phyloP scores from a whole-genome alignment of 192 early-diverging fungal genomes.

The Phycomyces blakesleeanus region DNA sequence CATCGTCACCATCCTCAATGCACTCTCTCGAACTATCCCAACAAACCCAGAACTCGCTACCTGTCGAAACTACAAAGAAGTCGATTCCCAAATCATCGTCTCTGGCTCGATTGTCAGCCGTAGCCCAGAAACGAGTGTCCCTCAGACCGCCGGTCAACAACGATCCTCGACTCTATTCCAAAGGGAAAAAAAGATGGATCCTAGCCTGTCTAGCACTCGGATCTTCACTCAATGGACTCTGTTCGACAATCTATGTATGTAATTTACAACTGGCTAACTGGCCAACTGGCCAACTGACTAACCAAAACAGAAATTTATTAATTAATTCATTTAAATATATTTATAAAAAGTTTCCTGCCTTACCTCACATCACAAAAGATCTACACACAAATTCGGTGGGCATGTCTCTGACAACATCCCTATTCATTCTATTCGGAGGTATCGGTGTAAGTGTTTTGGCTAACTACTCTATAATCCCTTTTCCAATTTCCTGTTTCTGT shows the following conservation, averaged over 20 bases:
- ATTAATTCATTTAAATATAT: too few relatives aligned
- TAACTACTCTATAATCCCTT: too few relatives aligned
- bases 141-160: conserved; percentile 6
- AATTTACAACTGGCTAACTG: neutral
- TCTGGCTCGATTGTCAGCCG: neutral
- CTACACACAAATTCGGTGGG: conserved; percentile 31
- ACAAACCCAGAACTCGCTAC: too few relatives aligned
- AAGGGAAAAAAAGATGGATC: conserved; percentile 11
- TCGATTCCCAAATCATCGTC: neutral
- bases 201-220: conserved; percentile 10
- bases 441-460: conserved; percentile 26
- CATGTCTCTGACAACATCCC: conserved; percentile 38
- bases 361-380: conserved; percentile 35
- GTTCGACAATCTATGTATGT: conserved; percentile 27
- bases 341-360: conserved; percentile 20
- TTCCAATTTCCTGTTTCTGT: too few relatives aligned
- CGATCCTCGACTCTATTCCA: conserved; percentile 13
- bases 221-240: conserved; percentile 20
- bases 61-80: neutral
- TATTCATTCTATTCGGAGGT: conserved; percentile 47
- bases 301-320: too few relatives aligned
- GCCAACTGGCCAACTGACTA: too few relatives aligned
- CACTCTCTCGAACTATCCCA: too few relatives aligned
- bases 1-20: too few relatives aligned
- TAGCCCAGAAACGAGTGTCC: conserved; percentile 1